phyloP scores from a whole-genome alignment of 2,329 filamentous ascomycete species.

The Trichoderma gracile region DNA sequence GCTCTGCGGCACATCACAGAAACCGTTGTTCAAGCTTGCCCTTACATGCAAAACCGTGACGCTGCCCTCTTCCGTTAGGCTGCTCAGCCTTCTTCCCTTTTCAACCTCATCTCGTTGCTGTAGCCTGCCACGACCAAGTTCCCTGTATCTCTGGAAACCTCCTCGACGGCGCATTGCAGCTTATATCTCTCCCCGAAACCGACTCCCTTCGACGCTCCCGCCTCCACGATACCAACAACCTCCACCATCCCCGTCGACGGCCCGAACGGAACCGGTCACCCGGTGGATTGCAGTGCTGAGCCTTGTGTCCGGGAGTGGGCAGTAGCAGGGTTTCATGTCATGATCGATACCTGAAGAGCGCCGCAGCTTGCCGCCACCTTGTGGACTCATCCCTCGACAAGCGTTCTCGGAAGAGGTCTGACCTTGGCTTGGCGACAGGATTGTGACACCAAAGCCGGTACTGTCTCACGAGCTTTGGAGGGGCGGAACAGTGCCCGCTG shows the following conservation, averaged over 20 bases:
- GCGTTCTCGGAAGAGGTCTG: constrained; percentile 32
- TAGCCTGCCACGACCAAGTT: constrained; percentile 33
- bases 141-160: constrained; percentile 33
- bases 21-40: constrained; percentile 8
- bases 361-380: constrained; percentile 39
- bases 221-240: constrained; percentile 28
- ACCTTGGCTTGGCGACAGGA: constrained; percentile 36
- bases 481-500: constrained; percentile 22
- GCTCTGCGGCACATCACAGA: constrained; percentile 28
- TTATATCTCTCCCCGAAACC: constrained; percentile 16
- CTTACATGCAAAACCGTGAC: constrained; percentile 22
- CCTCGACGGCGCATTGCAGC: constrained; percentile 2
- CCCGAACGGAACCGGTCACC: constrained; percentile 26
- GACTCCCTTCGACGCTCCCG: constrained; percentile 26
- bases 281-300: constrained; percentile 26
- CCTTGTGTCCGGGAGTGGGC: constrained; percentile 36
- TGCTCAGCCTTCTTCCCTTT: constrained; percentile 28
- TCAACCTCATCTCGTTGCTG: constrained; percentile 25
- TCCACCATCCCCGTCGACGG: constrained; percentile 18
- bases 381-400: constrained; percentile 33
- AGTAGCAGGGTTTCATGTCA: constrained; percentile 41
- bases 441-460: constrained; percentile 44
- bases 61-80: constrained; percentile 29
- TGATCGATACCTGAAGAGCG: constrained; percentile 38
- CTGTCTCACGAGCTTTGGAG: constrained; percentile 41